Evolutionary conservation across 352 stramenopile genomes (phyloP), one percentile per base, ranked within the genome.

Genomic region (Phytophthora gonapodyides): DNA sequence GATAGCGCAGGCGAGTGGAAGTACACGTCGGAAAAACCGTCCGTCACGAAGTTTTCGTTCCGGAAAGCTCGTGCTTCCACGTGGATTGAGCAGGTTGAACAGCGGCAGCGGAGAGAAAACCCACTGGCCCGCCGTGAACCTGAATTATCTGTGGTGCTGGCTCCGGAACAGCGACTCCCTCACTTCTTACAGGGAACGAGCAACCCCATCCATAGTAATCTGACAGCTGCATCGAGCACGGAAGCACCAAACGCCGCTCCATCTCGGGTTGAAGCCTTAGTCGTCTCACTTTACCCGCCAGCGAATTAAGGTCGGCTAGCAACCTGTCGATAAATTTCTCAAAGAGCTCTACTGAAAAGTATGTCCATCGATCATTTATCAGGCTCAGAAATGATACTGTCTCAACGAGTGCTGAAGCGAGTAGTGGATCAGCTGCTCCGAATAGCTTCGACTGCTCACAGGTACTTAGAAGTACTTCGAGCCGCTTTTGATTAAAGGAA

Each of bases 1-100:
- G 75, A 84, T 55, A 76, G 61, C n/a, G 75, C 63, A 0, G 73
- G 67, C 13, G 60, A 83, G 44, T 90, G 82, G 82, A 90, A 88
- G 40, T 54, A 51, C n/a, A 86, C 68, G 19, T 92, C 79, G 0
- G 80, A 89, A 47, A 89, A 86, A 43, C 77, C 78, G 16, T 80
- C 75, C 24, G 67, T 73, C 8, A 84, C 74, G 0, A 75, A 64
- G 13, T 87, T 79, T 54, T 87, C 69, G 1, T 91, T 92, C 54
- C 81, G 75, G 5, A 75, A 78, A 15, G 79, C 79, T 7, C 60
- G 55, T 0, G 60, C 69, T 44, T 64, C 61, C 1, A 82, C 81
- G n/a, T 92, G 81, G 83, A 92, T 91, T 64, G 81, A 89, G 41
- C 71, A 89, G 13, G 60, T 89, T 16, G 82, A 89, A 37, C 70